Evolutionary conservation across 2,329 filamentous ascomycete genomes (phyloP), one percentile per base, ranked within the genome.

Genomic region (Talaromyces amestolkiae): DNA sequence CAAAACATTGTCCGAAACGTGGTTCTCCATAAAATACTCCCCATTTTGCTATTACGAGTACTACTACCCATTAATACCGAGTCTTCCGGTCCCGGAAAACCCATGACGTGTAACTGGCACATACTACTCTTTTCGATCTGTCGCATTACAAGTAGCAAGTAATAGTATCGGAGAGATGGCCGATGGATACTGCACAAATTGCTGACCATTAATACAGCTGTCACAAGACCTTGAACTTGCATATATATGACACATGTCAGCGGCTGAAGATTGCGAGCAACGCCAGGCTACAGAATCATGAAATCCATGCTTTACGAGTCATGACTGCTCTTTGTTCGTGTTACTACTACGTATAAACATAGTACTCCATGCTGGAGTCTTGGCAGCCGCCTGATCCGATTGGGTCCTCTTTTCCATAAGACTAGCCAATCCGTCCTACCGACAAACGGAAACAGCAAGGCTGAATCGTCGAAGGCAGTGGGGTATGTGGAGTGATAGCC

Each of bases 361-460:
- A n/a, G n/a, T n/a, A 27, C 19, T 49, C 2, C 47, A 39, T n/a
- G 24, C 54, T 35, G 35, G 35, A 27, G 59, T 39, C 37, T 54
- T 54, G 47, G 60, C 60, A 17, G 31, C 58, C 58, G 41, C 22
- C 24, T 7, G 27, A 60, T 60, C 58, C 58, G 41, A 24, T 24
- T 41, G 45, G 31, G 19, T 41, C 54, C 33, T 37, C 54, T 39
- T 43, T 17, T 24, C 27, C 13, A 31, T 22, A 1, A 13, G 19
- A 5, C 35, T 13, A 19, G 19, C 33, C 45, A 54, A 17, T 33
- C 35, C 35, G 13, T 3, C 10, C 31, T n/a, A 49, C 59, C 24
- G 39, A 37, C 35, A 19, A 37, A 49, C 61, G 61, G 24, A 63
- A 58, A 19, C n/a, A 58, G 61, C 7, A 63, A 37, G n/a, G 51